Conservation (phyloP, 352 stramenopile species). For the Globisporangium yorkense region DNA sequence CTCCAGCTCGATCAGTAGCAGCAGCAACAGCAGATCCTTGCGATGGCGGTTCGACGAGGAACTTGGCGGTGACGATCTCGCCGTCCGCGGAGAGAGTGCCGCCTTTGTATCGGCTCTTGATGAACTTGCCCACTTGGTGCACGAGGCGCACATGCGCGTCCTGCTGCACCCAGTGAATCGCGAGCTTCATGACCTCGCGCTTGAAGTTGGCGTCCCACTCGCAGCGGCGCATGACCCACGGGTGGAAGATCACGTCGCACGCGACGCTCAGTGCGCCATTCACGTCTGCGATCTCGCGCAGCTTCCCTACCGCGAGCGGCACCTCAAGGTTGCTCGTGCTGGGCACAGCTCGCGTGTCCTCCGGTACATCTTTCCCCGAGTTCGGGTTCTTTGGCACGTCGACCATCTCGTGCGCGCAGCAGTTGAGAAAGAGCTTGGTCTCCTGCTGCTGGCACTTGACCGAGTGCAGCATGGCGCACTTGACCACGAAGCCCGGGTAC, state of each 20-base stretch:
- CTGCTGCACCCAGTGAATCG: conserved; percentile 71
- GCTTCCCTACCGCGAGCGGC: conserved; percentile 58
- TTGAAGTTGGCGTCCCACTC: conserved; percentile 80
- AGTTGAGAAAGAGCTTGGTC: conserved; percentile 80
- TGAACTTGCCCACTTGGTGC: conserved; percentile 55
- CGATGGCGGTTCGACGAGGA: conserved; percentile 38
- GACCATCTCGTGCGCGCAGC: conserved; percentile 67
- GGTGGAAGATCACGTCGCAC: conserved; percentile 76
- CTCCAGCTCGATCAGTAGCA: background rate
- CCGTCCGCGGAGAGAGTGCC: conserved; percentile 11
- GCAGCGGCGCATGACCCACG: conserved; percentile 67
- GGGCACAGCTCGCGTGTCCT: conserved; percentile 51
- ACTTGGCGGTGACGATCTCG: conserved; percentile 80
- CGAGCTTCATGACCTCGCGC: conserved; percentile 71
- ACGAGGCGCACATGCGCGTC: conserved; percentile 45
- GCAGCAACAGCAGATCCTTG: background rate
- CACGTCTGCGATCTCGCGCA: conserved; percentile 45
- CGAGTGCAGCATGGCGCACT: conserved; percentile 48
- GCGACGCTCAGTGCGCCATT: conserved; percentile 34
- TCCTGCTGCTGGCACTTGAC: conserved; percentile 55
- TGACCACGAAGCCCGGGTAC: conserved; percentile 69
- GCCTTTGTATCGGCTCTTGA: conserved; percentile 84
- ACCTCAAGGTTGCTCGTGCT: conserved; percentile 73
- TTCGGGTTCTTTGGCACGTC: conserved; percentile 74
- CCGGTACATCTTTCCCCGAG: conserved; percentile 45